Conservation (phyloP, 78 protist genomes). For the Dictyostelium brefeldianum region DNA sequence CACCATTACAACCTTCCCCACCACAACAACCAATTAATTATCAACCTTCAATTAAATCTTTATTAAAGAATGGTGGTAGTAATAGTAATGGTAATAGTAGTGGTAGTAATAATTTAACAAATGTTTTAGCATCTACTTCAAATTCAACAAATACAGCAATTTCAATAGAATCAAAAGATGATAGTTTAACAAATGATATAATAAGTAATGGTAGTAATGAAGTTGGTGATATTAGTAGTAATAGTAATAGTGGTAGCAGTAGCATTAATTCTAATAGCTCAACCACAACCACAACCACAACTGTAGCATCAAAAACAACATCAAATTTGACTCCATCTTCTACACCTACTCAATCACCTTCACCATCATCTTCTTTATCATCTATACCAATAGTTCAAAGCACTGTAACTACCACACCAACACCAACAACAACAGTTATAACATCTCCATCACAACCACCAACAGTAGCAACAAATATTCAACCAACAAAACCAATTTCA, state of each 20-base stretch:
- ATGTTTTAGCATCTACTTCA: background rate
- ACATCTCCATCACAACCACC: background rate
- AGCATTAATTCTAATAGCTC: background rate
- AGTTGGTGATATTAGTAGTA: too few relatives aligned
- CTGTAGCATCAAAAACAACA: background rate
- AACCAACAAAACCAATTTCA: background rate
- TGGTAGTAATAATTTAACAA: background rate
- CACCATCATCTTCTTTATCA: background rate
- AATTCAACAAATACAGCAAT: background rate
- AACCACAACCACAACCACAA: background rate
- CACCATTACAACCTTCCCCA: background rate
- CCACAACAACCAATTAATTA: background rate
- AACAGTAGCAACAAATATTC: background rate
- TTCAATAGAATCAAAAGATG: too few relatives aligned
- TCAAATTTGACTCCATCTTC: background rate
- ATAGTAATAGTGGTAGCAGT: too few relatives aligned
- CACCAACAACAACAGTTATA: background rate
- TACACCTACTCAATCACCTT: background rate
- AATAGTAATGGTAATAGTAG: background rate
- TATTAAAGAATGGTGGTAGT: background rate
- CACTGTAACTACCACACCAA: background rate
- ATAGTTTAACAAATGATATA: too few relatives aligned
- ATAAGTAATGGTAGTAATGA: too few relatives aligned
- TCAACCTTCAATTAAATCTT: constrained; percentile 8
- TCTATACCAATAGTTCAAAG: background rate